Conservation (phyloP, 257 asterid genomes). For the Anisodus tanguticus region DNA sequence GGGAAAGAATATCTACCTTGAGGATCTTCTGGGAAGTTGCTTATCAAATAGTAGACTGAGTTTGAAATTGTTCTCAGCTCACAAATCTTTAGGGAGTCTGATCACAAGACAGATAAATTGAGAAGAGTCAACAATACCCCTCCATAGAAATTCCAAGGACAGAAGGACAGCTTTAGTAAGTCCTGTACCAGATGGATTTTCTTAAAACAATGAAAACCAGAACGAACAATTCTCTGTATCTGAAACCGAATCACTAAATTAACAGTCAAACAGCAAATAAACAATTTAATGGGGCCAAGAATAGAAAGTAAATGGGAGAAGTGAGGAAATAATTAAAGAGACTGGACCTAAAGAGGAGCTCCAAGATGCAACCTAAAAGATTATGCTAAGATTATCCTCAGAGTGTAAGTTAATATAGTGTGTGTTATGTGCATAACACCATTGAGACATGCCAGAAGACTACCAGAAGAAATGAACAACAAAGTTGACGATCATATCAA, state of each 20-base stretch:
- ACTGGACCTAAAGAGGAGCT: not conserved
- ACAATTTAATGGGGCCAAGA: not conserved
- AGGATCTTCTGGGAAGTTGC: not conserved
- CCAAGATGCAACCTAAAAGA: not conserved
- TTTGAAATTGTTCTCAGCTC: not conserved
- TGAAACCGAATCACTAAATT: not conserved
- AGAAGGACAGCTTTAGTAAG: not conserved
- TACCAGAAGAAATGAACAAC: not conserved
- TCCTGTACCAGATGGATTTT: not conserved
- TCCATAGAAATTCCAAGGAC: not conserved
- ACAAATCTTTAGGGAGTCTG: not conserved
- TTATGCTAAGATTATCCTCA: not conserved
- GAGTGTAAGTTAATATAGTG: not conserved
- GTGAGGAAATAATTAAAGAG: not conserved
- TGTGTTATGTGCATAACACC: not conserved
- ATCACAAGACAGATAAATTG: not conserved
- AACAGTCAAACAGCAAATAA: not conserved
- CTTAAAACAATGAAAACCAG: not conserved
- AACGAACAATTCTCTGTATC: not conserved
- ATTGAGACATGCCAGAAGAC: conserved; percentile 10
- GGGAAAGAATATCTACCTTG: not conserved
- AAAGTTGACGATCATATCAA: not conserved
- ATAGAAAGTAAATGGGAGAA: not conserved
- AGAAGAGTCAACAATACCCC: not conserved
- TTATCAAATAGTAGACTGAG: not conserved